Conservation (phyloP, 768 basidiomycete species). For the Psilocybe tampanensis region DNA sequence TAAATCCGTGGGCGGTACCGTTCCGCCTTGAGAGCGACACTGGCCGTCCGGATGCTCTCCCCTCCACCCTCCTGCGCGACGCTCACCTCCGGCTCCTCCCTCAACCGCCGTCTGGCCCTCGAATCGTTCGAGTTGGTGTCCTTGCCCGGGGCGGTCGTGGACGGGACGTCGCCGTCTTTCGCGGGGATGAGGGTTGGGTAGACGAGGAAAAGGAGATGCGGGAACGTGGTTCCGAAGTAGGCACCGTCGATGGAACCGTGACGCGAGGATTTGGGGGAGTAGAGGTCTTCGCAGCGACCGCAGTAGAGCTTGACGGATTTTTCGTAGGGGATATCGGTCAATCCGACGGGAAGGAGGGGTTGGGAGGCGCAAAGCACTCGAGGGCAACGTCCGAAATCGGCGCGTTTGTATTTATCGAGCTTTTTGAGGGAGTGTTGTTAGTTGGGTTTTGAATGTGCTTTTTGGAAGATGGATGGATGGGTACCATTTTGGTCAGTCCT, state of each 20-base stretch:
- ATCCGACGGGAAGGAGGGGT: constrained; percentile 93
- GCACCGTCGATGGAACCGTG: constrained; percentile 99
- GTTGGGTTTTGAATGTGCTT: neutral
- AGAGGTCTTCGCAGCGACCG: constrained; percentile 97
- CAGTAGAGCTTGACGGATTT: constrained; percentile 99
- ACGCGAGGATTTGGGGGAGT: constrained; percentile 94
- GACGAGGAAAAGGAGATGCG: constrained; percentile 95
- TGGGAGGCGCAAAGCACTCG: constrained; percentile 95
- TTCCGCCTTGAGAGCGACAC: constrained; percentile 87
- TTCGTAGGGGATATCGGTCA: constrained; percentile 96
- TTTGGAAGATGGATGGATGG: neutral
- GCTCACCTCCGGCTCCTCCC: constrained; percentile 58
- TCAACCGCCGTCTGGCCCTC: constrained; percentile 40
- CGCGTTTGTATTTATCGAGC: constrained; percentile 98
- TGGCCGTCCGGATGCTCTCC: constrained; percentile 76
- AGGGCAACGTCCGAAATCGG: constrained; percentile 98
- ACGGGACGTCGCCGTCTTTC: constrained; percentile 21
- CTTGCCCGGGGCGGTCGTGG: constrained; percentile 15
- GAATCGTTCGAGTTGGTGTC: constrained; percentile 25
- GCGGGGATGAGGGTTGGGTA: constrained; percentile 88
- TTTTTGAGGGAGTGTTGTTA: constrained; percentile 25
- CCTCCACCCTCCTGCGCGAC: constrained; percentile 56
- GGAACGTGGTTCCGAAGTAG: constrained; percentile 98
- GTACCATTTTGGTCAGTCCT: constrained; percentile 93
- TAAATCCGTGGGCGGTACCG: constrained; percentile 92